Conservation (phyloP, 2,329 filamentous ascomycete genomes). For the Calonectria pseudoturangicola region DNA sequence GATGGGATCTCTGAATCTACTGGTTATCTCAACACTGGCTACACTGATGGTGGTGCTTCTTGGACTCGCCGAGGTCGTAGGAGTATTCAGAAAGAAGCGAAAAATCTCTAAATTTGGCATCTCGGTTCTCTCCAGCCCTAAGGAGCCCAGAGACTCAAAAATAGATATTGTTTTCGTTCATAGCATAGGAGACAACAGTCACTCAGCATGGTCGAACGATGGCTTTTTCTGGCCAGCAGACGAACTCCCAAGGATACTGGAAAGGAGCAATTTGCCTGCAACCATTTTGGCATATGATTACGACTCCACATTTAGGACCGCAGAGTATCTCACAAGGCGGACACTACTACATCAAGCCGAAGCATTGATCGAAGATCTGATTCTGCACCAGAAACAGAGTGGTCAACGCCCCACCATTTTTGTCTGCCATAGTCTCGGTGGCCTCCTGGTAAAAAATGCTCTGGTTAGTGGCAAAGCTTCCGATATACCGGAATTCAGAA, state of each 20-base stretch:
- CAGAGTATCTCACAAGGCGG: background rate
- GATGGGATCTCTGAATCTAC: background rate
- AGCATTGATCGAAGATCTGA: background rate
- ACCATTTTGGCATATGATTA: background rate
- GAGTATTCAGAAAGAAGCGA: background rate
- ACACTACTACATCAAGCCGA: background rate
- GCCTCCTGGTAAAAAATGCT: background rate
- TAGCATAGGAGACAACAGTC: background rate
- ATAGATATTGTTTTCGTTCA: slow-evolving; percentile 1
- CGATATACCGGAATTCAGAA: background rate
- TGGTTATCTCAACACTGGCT: background rate
- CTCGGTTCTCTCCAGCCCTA: background rate
- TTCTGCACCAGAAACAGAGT: background rate
- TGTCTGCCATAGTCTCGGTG: background rate
- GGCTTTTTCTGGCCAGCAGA: background rate
- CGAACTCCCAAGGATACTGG: background rate
- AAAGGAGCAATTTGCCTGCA: background rate
- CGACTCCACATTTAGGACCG: background rate
- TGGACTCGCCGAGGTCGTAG: background rate
- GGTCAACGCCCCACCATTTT: background rate
- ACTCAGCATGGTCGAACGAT: background rate
- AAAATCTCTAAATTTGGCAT: background rate
- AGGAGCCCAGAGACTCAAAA: background rate
- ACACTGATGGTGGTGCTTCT: background rate
- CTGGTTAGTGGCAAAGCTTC: background rate